Conservation (phyloP, 208 protist species). For the Leishmania tropica region DNA sequence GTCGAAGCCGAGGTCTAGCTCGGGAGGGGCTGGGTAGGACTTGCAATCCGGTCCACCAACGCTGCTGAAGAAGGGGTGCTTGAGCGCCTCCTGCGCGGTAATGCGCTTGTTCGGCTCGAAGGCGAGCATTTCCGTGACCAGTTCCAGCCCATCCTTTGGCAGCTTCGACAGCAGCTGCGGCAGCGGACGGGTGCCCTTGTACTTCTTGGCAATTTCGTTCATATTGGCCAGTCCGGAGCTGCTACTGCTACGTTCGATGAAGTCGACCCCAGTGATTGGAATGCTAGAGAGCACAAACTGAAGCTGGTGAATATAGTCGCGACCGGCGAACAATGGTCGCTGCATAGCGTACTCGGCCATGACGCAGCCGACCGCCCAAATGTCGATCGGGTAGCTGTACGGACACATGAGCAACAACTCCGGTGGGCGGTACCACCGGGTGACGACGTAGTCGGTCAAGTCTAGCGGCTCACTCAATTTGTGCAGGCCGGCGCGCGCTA, state of each 20-base stretch:
- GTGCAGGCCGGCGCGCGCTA: constrained; percentile 79
- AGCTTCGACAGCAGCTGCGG: constrained; percentile 46
- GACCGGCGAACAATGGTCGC: constrained; percentile 82
- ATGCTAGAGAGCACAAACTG: constrained; percentile 86
- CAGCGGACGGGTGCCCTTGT: constrained; percentile 63
- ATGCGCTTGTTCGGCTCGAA: constrained; percentile 91
- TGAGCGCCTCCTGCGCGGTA: constrained; percentile 83
- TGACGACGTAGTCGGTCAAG: constrained; percentile 98
- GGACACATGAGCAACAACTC: constrained; percentile 98
- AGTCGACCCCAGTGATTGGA: constrained; percentile 65
- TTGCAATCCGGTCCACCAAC: constrained; percentile 52
- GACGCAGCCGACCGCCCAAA: constrained; percentile 99
- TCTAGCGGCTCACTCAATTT: constrained; percentile 73
- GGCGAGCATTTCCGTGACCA: constrained; percentile 90
- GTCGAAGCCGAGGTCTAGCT: constrained; percentile 77
- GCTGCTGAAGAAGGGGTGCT: constrained; percentile 85
- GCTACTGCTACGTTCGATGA: constrained; percentile 55
- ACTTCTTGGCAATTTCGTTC: constrained; percentile 77
- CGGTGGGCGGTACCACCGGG: constrained; percentile 99
- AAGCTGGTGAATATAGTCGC: constrained; percentile 91
- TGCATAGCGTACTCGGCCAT: constrained; percentile 97
- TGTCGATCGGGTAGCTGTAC: constrained; percentile 93
- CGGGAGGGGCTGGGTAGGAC: constrained; percentile 40
- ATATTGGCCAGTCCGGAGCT: constrained; percentile 52
- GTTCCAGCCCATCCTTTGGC: constrained; percentile 80